phyloP scores from a whole-genome alignment of 192 early-diverging fungal species.

The Rhizophagus prolifer region DNA sequence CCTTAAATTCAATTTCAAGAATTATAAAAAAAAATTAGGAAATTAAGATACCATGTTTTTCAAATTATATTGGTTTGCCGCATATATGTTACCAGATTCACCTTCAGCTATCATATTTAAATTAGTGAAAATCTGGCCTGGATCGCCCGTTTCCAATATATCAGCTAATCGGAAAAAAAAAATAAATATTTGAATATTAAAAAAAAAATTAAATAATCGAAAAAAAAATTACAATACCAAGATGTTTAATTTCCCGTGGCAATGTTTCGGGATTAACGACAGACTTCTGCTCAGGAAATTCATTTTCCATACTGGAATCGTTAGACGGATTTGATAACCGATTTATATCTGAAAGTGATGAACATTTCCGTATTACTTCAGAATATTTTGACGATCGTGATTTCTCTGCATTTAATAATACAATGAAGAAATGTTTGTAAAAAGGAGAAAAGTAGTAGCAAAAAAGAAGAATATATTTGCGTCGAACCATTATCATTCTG shows the following conservation, averaged over 20 bases:
- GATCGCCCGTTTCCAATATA: conserved; percentile 79
- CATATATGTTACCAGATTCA: conserved; percentile 87
- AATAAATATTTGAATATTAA: background rate
- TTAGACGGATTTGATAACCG: background rate
- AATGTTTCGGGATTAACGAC: background rate
- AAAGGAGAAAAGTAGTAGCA: background rate
- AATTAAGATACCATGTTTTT: conserved; percentile 30
- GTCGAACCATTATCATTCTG: background rate
- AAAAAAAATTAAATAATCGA: background rate
- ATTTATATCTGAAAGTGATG: background rate
- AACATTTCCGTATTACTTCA: background rate
- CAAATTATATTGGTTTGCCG: conserved; percentile 65
- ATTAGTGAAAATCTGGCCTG: conserved; percentile 77
- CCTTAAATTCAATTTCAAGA: background rate
- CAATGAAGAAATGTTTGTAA: background rate
- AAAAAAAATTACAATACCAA: background rate
- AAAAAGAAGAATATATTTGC: background rate
- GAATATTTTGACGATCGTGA: background rate
- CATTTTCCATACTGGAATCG: background rate
- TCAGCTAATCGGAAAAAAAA: conserved; percentile 40
- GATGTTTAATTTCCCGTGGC: conserved; percentile 2
- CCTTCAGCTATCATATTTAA: conserved; percentile 92
- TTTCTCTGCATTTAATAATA: background rate
- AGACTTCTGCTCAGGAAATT: background rate
- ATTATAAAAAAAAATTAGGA: background rate